Percentiles rank a stretch among this genome's conserved stretches.
Conservation (phyloP, 169 alveolate genomes). For the Neospora caninum region DNA sequence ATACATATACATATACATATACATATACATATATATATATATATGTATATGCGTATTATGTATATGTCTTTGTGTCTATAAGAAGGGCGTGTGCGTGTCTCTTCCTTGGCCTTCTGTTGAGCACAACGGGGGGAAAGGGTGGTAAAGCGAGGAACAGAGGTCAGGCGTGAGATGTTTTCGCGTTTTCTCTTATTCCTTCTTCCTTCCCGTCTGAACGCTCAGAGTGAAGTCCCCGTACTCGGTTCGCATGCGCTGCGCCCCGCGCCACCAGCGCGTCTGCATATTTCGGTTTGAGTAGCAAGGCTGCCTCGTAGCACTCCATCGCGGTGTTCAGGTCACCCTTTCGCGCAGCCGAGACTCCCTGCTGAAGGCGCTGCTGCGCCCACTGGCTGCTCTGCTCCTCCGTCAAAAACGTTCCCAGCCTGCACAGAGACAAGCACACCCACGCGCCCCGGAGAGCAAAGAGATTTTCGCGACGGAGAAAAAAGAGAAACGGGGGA, state of each 20-base stretch:
- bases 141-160: too few species aligned
- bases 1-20: background rate
- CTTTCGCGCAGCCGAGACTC: conserved; percentile 54
- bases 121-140: too few species aligned
- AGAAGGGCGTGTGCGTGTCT: too few species aligned
- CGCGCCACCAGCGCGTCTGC: conserved; percentile 64
- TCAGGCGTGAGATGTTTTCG: too few species aligned
- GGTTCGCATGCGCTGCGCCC: conserved; percentile 66
- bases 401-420: conserved; percentile 48
- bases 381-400: conserved; percentile 67
- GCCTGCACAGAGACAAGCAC: background rate
- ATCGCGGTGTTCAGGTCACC: conserved; percentile 44
- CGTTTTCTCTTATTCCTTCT: too few species aligned
- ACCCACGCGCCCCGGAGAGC: background rate
- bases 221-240: too few species aligned
- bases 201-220: too few species aligned
- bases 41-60: too few species aligned
- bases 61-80: too few species aligned
- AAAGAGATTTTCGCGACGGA: background rate
- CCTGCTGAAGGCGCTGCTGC: conserved; percentile 57
- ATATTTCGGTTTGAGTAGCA: conserved; percentile 43
- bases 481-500: background rate
- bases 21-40: background rate
- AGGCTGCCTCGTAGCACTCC: conserved; percentile 55
- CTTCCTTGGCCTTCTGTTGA: too few species aligned